A percentile compares a stretch with the other conserved stretches of the same genome.
Conservation (phyloP, 305 asterid species). For the Fraxinus ornus region DNA sequence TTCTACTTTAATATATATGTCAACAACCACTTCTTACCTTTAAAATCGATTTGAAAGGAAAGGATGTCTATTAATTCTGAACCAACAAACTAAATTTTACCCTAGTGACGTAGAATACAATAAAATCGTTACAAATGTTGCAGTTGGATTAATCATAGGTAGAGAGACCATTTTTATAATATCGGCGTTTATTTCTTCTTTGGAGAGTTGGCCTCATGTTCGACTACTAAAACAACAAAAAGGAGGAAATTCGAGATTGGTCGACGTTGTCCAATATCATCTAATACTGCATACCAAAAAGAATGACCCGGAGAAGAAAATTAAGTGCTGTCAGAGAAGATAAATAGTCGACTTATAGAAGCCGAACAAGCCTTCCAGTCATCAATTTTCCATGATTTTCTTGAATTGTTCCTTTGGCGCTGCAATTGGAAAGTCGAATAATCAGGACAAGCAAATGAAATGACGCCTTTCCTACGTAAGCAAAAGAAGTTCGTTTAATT, state of each 20-base stretch:
- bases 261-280: not conserved
- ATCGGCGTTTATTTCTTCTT: not conserved
- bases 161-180: too few species aligned
- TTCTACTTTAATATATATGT: too few species aligned
- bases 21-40: too few species aligned
- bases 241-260: not conserved
- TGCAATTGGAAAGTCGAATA: constrained; percentile 34
- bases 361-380: constrained; percentile 13
- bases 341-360: not conserved
- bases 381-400: constrained; percentile 50
- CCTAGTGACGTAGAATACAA: too few species aligned
- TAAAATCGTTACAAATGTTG: not conserved
- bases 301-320: not conserved
- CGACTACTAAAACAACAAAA: not conserved
- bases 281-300: not conserved
- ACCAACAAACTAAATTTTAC: too few species aligned
- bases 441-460: constrained; percentile 11
- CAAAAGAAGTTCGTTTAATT: not conserved
- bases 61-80: too few species aligned
- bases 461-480: not conserved
- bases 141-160: not conserved
- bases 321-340: not conserved
- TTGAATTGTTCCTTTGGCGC: constrained; percentile 84
- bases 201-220: not conserved
- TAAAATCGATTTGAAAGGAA: too few species aligned